Base-by-base conservation (phyloP, 1,139 yeast genomes). In the Taphrina pruni region DNA sequence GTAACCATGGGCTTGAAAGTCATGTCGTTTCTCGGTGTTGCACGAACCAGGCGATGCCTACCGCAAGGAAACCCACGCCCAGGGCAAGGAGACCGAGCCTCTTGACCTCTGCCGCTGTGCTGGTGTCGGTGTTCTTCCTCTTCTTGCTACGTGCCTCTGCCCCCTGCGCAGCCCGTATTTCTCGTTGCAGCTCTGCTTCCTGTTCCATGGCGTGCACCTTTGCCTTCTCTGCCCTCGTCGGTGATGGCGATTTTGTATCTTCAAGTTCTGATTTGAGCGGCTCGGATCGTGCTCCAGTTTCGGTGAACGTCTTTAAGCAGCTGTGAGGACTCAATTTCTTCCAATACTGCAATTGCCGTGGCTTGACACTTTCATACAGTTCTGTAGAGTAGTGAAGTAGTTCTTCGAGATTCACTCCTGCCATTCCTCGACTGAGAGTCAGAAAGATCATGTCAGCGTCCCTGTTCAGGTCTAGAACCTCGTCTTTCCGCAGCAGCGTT, bases 21-120 rank as follows among this genome's bases (percentile, higher is more conserved):
- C 55, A 50, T 4, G 55, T 6, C 7, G 43, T 11, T 70, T 74
- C 50, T 20, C 60, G 39, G 43, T 38, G 50, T 20, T 58, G 62
- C 26, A 43, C 51, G n/a, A 36, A 46, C 62, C 62, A 58, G 14
- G 62, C 62, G 41, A 58, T 26, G 9, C 62, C 62, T 11, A 45
- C 62, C 1, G 62, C 62, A n/a, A 58, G 62, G 26, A 58, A 17
- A 4, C 62, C 54, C 20, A 58, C 54, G 7, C 62, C 54, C 1
- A 58, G 39, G 26, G 62, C 62, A 1, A 43, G 39, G 21, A 45
- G 39, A 46, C 62, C 54, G 8, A 43, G n/a, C 17, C 12, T 58
- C 54, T 17, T 9, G 12, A 50, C 54, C 20, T 50, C 48, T 17
- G 20, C 20, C 2, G 17, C 48, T 21, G 36, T 8, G 8, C 32